Conservation (phyloP, 768 basidiomycete species). For the Leucogyrophana mollusca region DNA sequence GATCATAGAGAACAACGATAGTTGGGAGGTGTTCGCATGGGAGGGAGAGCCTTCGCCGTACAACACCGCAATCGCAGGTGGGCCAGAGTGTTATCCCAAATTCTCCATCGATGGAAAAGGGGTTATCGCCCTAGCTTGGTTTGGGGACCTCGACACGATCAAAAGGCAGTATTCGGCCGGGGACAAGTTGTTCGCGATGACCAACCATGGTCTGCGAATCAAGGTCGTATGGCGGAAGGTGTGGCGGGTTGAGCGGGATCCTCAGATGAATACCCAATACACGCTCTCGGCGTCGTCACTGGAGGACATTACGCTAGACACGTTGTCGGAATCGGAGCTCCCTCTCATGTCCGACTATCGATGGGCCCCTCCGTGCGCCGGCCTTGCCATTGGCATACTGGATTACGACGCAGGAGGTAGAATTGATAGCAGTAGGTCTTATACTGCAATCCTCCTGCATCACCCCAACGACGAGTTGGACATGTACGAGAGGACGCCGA, state of each 20-base stretch:
- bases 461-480: not conserved
- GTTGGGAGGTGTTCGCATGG: constrained; percentile 12
- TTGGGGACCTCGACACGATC: constrained; percentile 4
- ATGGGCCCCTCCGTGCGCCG: constrained; percentile 2
- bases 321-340: not conserved
- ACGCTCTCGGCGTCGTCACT: constrained; percentile 1
- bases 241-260: not conserved
- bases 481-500: constrained; percentile 3
- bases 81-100: constrained; percentile 8
- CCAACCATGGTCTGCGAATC: constrained; percentile 12
- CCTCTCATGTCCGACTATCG: not conserved
- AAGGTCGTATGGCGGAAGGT: constrained; percentile 1
- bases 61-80: constrained; percentile 9
- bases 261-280: not conserved
- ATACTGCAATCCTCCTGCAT: constrained; percentile 6
- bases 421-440: not conserved
- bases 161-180: constrained; percentile 5
- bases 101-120: not conserved
- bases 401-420: not conserved
- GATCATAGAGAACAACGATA: constrained; percentile 9
- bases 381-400: constrained; percentile 8
- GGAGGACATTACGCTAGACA: not conserved
- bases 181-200: constrained; percentile 14
- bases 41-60: constrained; percentile 17
- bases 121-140: not conserved